Percentiles rank a stretch among this genome's conserved stretches.
Evolutionary conservation across 345 rosid genomes (phyloP).

Genomic region (Sonneratia alba): DNA sequence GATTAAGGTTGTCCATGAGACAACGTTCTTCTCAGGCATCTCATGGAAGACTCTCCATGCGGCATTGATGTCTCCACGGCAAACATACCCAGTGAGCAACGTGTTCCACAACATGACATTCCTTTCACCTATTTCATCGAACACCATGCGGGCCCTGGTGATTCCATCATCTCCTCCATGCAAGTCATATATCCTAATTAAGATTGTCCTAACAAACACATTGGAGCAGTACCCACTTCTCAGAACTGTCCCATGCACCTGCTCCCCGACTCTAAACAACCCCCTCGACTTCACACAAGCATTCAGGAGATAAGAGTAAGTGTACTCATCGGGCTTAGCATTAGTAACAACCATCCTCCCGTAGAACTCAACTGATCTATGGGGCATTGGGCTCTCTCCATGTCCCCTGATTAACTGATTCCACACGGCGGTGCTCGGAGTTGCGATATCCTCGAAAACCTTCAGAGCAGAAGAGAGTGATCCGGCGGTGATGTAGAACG

Average conservation of each 20-base stretch:
- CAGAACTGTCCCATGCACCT: slow-evolving; percentile 37
- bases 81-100: slow-evolving; percentile 47
- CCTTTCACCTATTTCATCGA: slow-evolving; percentile 25
- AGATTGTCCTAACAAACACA: slow-evolving; percentile 31
- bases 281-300: slow-evolving; percentile 26
- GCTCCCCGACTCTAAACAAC: slow-evolving; percentile 32
- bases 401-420: slow-evolving; percentile 41
- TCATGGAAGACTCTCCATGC: slow-evolving; percentile 43
- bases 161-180: slow-evolving; percentile 6
- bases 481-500: slow-evolving; percentile 27
- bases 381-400: slow-evolving; percentile 19
- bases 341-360: slow-evolving; percentile 25
- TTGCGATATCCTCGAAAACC: slow-evolving; percentile 18
- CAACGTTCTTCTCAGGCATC: slow-evolving; percentile 41
- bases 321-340: slow-evolving; percentile 32
- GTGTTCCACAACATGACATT: slow-evolving; percentile 54
- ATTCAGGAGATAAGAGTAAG: slow-evolving; percentile 36
- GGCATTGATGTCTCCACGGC: slow-evolving; percentile 37
- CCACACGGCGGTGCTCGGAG: slow-evolving; percentile 38
- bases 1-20: slow-evolving; percentile 54
- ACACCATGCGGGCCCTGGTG: slow-evolving; percentile 32
- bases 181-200: slow-evolving; percentile 34
- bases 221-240: slow-evolving; percentile 27
- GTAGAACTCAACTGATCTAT: slow-evolving; percentile 22
- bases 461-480: slow-evolving; percentile 26